These are phyloP conservation scores for Camelina hispida DNA, from an alignment of 345 rosid species.

Conservation along the genomic window DNA sequence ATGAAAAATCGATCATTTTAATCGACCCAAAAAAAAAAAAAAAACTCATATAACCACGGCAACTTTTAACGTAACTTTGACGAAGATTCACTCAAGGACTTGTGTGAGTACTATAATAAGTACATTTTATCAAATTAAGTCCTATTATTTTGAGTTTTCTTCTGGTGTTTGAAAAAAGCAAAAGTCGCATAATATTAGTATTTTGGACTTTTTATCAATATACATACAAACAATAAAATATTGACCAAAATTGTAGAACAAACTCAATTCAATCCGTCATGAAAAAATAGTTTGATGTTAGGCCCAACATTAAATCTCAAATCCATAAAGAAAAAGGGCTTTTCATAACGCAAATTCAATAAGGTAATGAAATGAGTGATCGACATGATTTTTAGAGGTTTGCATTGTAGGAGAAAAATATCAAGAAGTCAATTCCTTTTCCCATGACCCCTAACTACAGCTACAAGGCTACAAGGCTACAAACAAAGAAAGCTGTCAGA, in stretches of 20 bases:
- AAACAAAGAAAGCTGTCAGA: background rate
- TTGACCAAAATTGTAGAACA: background rate
- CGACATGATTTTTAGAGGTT: background rate
- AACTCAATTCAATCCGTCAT: background rate
- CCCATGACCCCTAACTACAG: background rate
- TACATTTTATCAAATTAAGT: background rate
- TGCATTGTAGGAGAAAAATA: background rate
- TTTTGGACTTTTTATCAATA: background rate
- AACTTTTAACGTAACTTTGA: background rate
- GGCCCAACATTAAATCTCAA: slow-evolving; percentile 4
- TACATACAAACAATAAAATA: background rate
- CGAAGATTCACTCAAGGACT: background rate
- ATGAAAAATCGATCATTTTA: background rate
- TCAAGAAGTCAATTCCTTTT: slow-evolving; percentile 5
- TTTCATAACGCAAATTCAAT: background rate
- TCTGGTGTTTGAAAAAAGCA: background rate
- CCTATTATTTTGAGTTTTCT: background rate
- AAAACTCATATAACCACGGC: background rate
- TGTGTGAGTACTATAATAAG: background rate
- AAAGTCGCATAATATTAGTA: background rate
- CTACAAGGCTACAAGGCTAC: background rate
- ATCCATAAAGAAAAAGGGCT: background rate
- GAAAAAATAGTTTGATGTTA: background rate
- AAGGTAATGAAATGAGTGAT: background rate
- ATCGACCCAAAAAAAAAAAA: background rate